Evolutionary conservation across 768 basidiomycete species (phyloP), one percentile per base, ranked within the genome.

Genomic region (Trichaptum fuscoviolaceum): DNA sequence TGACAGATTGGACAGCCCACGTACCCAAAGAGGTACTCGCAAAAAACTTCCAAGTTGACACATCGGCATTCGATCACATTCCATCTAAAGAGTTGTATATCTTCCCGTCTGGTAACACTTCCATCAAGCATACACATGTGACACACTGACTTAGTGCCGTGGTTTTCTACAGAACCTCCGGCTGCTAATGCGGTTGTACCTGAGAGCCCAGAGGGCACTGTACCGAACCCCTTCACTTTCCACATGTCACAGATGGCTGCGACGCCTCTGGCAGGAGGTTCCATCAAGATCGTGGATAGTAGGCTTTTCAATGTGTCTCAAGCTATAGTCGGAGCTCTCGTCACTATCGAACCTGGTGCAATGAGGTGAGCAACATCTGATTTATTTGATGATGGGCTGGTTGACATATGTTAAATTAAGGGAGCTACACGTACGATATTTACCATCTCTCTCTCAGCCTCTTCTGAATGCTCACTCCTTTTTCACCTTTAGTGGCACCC

Each of bases 401-500:
- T 9, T 65, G 20, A 65, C 30, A 67, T 27, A 1, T 63, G 35
- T 34, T 24, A 7, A 58, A 18, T 52, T 34, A 69, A 83, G 85
- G 66, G 87, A 86, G 70, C 78, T 87, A 67, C 86, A 88, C 74
- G 84, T 84, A 73, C 69, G 81, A 27, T 20, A 23, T 34, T 58
- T 30, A 30, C 30, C 17, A 24, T 59, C 24, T 17, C 30, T 4
- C 17, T 9, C 8, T 30, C 30, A 8, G 30, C 2, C 30, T 2
- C 30, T 30, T 30, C 30, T 69, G n/a, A 34, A 18, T 35, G 12
- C 9, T 58, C 52, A 24, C 58, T 24, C n/a, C 7, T 24, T 17
- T 35, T 6, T 58, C 30, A 12, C 15, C 34, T 24, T 7, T 64
- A 88, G 87, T 90, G 89, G 89, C 89, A 90, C 69, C 88, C 89